Base-by-base conservation (phyloP, 768 basidiomycete genomes). In the Cantharellus anzutake region DNA sequence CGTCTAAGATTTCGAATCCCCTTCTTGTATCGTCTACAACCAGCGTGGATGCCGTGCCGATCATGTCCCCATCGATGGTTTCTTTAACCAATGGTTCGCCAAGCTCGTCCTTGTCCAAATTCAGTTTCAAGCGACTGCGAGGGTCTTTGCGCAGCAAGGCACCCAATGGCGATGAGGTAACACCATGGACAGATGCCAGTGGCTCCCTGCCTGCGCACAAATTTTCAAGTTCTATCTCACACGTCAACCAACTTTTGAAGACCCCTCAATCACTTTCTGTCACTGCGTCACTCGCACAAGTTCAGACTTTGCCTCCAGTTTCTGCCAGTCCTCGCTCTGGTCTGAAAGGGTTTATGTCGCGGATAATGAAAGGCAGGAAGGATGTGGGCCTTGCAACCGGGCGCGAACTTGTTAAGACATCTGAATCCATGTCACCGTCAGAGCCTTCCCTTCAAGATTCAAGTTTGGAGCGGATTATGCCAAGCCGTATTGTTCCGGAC, bases 281-380 rank as follows among this genome's bases (percentile, higher is more conserved):
- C 37, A 73, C 73, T 56, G n/a, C 73, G 41, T 7, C 34, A 16
- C 16, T 48, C 40, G 41, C n/a, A 34, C 38, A 42, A 34, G 4
- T 70, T 44, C 69, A 69, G 42, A 65, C 68, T 44, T 29, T 44
- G 16, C 40, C 58, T 40, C 42, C 58, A 16, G 41, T 29, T 16
- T 42, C 51, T n/a, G 58, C 40, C 4, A 68, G 78, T 80, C 82
- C 29, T 78, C 83, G 37, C 75, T 81, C 20, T 41, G 82, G 85
- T 29, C 66, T 89, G 35, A 85, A 80, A 68, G 82, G 86, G 11
- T 82, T 90, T 69, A 87, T 90, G 78, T 79, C 85, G 38, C 80
- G 84, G 39, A 85, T 89, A 11, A 60, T 60, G 5, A 5, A 35
- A 11, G 5, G 39, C 5, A 57, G 42, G 56, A 38, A 57, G 2